A percentile compares a stretch with the other conserved stretches of the same genome.
Conservation (phyloP, 2,329 filamentous ascomycete genomes). For the Neonectria magnoliae region DNA sequence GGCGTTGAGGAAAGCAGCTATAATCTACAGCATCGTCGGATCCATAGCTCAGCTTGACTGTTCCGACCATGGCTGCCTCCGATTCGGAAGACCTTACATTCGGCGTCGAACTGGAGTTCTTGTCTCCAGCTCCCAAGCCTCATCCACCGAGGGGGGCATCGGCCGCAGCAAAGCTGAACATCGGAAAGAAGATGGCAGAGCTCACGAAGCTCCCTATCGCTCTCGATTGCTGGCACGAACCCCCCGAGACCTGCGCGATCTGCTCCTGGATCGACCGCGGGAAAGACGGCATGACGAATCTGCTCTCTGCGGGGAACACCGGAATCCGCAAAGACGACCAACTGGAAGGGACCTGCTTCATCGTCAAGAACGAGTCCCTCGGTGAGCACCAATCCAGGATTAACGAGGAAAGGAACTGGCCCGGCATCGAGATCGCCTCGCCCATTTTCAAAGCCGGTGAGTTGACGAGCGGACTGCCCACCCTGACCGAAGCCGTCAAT, state of each 20-base stretch:
- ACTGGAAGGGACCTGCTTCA: constrained; percentile 19
- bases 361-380: constrained; percentile 28
- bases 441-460: constrained; percentile 33
- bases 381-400: not conserved
- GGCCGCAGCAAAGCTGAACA: constrained; percentile 14
- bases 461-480: constrained; percentile 27
- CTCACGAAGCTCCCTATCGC: not conserved
- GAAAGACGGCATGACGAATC: not conserved
- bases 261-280: not conserved
- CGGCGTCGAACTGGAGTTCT: constrained; percentile 40
- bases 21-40: not conserved
- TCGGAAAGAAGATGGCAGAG: constrained; percentile 6
- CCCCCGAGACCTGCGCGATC: not conserved
- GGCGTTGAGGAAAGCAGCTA: not conserved
- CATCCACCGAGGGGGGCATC: not conserved
- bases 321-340: not conserved
- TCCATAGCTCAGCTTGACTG: not conserved
- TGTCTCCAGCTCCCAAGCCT: constrained; percentile 10
- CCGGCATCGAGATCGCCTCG: constrained; percentile 32
- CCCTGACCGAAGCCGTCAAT: constrained; percentile 9
- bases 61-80: not conserved
- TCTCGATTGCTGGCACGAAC: constrained; percentile 12
- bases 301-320: not conserved
- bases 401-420: constrained; percentile 14
- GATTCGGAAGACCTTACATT: constrained; percentile 23